Conservation (phyloP, 306 rosid species). For the Comarum palustre region DNA sequence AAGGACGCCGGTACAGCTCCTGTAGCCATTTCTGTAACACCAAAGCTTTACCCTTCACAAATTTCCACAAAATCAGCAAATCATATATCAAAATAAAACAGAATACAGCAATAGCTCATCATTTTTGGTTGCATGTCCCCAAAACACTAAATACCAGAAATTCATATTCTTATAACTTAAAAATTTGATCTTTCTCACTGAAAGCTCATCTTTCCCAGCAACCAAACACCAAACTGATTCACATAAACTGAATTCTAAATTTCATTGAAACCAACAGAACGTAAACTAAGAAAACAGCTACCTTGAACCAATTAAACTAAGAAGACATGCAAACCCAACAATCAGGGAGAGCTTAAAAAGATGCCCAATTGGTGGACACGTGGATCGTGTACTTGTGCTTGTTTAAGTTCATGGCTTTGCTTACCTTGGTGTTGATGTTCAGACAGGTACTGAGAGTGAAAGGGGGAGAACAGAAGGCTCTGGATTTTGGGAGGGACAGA, state of each 20-base stretch:
- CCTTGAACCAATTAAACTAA: not conserved
- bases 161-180: not conserved
- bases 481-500: slow-evolving; percentile 5
- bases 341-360: not conserved
- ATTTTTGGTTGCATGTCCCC: not conserved
- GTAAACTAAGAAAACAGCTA: not conserved
- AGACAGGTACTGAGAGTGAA: not conserved
- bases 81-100: not conserved
- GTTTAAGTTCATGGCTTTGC: not conserved
- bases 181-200: not conserved
- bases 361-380: slow-evolving; percentile 11
- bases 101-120: not conserved
- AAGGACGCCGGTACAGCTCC: slow-evolving; percentile 72
- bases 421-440: slow-evolving; percentile 12
- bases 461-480: slow-evolving; percentile 6
- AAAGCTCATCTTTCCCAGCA: slow-evolving; percentile 11
- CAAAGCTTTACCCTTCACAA: slow-evolving; percentile 35
- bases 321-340: not conserved
- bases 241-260: not conserved
- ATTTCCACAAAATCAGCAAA: slow-evolving; percentile 14
- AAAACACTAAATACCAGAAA: not conserved
- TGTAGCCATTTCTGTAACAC: slow-evolving; percentile 54
- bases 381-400: not conserved
- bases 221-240: slow-evolving; percentile 10
- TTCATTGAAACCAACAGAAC: not conserved